Evolutionary conservation across 2,329 filamentous ascomycete species (phyloP).

Genomic region (Calonectria fujianensis): DNA sequence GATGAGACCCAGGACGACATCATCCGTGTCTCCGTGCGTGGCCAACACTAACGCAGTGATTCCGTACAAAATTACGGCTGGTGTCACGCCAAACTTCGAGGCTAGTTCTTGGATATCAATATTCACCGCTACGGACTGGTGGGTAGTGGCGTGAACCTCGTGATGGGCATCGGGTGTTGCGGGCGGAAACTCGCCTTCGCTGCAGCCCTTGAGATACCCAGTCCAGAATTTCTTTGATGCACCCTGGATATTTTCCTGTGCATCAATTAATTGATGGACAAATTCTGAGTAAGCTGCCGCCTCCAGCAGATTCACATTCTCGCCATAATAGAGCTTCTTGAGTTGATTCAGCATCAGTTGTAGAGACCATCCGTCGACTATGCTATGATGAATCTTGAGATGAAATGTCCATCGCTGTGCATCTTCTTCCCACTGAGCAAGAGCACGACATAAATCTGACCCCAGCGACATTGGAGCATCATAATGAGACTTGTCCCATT

Average conservation of each 20-base stretch:
- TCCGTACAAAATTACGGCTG: background rate
- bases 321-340: background rate
- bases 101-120: background rate
- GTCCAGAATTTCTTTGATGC: background rate
- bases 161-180: background rate
- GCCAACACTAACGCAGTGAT: background rate
- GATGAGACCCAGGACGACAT: background rate
- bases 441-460: background rate
- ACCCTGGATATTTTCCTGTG: too few species aligned
- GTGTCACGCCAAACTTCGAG: background rate
- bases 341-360: slow-evolving; percentile 1
- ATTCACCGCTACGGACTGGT: background rate
- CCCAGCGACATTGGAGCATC: background rate
- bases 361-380: slow-evolving; percentile 3
- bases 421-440: background rate
- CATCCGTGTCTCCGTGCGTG: background rate
- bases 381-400: slow-evolving; percentile 6
- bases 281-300: background rate
- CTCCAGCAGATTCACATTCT: background rate
- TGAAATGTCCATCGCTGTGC: background rate
- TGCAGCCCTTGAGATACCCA: background rate
- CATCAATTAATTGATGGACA: background rate
- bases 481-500: background rate
- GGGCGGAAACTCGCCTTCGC: background rate
- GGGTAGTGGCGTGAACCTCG: background rate